Evolutionary conservation across 1,284 basidiomycete species (phyloP).

Genomic region (Takashimella koratensis): DNA sequence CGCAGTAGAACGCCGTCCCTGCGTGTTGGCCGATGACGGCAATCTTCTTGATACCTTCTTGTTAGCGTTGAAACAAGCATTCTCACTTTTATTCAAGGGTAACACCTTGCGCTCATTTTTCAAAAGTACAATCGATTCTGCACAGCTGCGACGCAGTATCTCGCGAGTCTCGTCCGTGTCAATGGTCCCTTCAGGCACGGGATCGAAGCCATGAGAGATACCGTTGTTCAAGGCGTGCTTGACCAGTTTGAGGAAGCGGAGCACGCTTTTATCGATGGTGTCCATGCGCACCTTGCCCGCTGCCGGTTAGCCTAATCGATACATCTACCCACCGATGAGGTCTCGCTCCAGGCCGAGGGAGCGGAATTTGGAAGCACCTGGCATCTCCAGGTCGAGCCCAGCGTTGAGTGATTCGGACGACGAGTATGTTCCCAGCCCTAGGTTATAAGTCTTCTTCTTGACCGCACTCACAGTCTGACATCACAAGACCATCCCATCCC

Average conservation of each 20-base stretch:
- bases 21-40: conserved; percentile 75
- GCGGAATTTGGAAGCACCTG: conserved; percentile 35
- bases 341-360: conserved; percentile 56
- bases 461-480: conserved; percentile 74
- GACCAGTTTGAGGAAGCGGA: too few species aligned
- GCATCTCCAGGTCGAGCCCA: conserved; percentile 66
- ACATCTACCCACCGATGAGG: conserved; percentile 64
- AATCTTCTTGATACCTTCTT: conserved; percentile 60
- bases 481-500: conserved; percentile 50
- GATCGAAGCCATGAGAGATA: conserved; percentile 26
- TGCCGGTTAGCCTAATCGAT: too few species aligned
- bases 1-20: conserved; percentile 62
- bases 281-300: too few species aligned
- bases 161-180: conserved; percentile 31
- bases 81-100: too few species aligned
- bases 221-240: too few species aligned
- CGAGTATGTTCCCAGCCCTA: conserved; percentile 68
- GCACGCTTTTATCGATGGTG: too few species aligned
- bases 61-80: too few species aligned
- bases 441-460: too few species aligned
- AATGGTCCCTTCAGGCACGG: conserved; percentile 46
- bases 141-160: conserved; percentile 62
- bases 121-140: conserved; percentile 65
- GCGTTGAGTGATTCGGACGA: conserved; percentile 65
- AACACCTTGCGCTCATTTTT: conserved; percentile 64